Conservation (phyloP, 1,139 yeast genomes). For the Ogataea hybrid region DNA sequence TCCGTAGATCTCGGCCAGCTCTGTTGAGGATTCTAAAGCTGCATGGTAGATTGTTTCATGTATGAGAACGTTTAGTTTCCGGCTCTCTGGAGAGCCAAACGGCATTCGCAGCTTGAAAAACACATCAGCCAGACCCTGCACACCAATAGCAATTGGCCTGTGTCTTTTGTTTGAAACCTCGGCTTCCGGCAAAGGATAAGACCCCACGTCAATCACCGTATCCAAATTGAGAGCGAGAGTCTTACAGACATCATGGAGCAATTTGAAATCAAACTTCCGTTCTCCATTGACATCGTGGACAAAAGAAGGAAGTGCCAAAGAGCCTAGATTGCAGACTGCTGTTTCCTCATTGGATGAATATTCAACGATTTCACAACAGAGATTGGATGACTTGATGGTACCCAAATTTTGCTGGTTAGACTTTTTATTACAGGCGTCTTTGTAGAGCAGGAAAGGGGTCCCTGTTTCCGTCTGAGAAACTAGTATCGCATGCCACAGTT, state of each 20-base stretch:
- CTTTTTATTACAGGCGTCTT: slow-evolving; percentile 54
- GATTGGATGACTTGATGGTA: slow-evolving; percentile 53
- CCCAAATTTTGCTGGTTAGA: slow-evolving; percentile 58
- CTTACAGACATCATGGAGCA: slow-evolving; percentile 49
- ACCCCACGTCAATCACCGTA: slow-evolving; percentile 51
- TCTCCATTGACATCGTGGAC: slow-evolving; percentile 36
- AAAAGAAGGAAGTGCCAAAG: slow-evolving; percentile 50
- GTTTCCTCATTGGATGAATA: slow-evolving; percentile 54
- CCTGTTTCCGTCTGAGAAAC: slow-evolving; percentile 62
- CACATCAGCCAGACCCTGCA: slow-evolving; percentile 58
- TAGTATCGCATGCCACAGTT: slow-evolving; percentile 51
- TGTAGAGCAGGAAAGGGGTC: slow-evolving; percentile 55
- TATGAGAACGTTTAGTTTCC: slow-evolving; percentile 48
- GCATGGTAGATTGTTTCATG: slow-evolving; percentile 61
- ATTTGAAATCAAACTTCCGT: slow-evolving; percentile 43
- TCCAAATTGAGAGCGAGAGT: slow-evolving; percentile 51
- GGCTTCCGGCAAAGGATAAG: slow-evolving; percentile 52
- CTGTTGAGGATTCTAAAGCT: slow-evolving; percentile 53
- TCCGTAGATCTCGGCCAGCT: slow-evolving; percentile 48
- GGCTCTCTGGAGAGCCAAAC: slow-evolving; percentile 53
- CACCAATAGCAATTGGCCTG: slow-evolving; percentile 60
- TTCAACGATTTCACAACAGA: slow-evolving; percentile 58
- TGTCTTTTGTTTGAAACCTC: slow-evolving; percentile 47
- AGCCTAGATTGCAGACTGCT: slow-evolving; percentile 57
- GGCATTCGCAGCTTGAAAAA: slow-evolving; percentile 52